These are phyloP conservation scores for Ocimum tenuiflorum DNA, from an alignment of 257 asterid genomes.

Conservation along the genomic window DNA sequence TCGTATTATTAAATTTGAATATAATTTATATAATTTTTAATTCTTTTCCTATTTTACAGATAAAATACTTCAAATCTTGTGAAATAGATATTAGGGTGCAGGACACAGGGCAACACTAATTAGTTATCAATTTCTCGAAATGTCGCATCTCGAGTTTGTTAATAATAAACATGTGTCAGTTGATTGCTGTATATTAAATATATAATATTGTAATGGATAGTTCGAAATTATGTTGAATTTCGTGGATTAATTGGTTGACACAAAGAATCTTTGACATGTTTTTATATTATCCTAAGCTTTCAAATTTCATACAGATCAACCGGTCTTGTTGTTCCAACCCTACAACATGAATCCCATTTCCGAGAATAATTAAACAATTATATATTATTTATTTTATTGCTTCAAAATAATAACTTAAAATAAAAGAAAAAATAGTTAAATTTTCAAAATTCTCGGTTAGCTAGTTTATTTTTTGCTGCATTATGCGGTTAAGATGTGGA, in stretches of 20 bases:
- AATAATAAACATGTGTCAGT: no score
- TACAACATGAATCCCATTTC: conserved; percentile 27
- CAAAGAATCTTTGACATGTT: conserved; percentile 32
- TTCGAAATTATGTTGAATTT: no score
- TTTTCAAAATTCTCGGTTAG: no score
- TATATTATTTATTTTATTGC: not conserved
- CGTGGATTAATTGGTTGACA: conserved; percentile 25
- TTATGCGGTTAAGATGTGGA: no score
- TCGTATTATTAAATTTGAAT: not conserved
- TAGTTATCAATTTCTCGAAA: not conserved
- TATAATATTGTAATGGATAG: no score
- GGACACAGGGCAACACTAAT: not conserved
- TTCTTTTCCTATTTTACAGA: not conserved
- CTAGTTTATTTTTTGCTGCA: no score
- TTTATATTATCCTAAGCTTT: conserved; percentile 12
- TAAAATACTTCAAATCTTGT: not conserved
- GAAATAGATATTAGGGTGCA: not conserved
- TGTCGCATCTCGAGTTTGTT: no score
- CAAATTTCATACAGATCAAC: conserved; percentile 12
- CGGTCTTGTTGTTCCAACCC: conserved; percentile 29
- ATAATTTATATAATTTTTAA: no score
- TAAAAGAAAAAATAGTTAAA: no score
- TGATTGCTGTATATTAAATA: no score
- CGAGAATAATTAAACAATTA: conserved; percentile 10
- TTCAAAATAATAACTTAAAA: no score